phyloP scores from a whole-genome alignment of 2,329 filamentous ascomycete species.

The Ophiostoma sp. region DNA sequence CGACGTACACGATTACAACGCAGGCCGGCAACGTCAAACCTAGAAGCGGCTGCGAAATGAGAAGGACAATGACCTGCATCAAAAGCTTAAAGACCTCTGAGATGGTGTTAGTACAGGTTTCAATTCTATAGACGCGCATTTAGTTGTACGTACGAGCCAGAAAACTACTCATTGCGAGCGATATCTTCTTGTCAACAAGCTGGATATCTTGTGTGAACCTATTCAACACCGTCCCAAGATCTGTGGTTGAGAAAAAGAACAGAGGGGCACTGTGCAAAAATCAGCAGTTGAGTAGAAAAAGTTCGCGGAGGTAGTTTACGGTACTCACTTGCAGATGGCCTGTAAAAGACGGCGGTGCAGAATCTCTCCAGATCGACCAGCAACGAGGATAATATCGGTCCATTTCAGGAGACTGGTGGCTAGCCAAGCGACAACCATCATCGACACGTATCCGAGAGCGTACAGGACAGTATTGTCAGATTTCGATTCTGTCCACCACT shows the following conservation, averaged over 20 bases:
- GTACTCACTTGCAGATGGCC: slow-evolving; percentile 34
- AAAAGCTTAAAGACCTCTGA: slow-evolving; percentile 43
- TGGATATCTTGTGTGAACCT: slow-evolving; percentile 48
- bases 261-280: slow-evolving; percentile 40
- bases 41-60: slow-evolving; percentile 47
- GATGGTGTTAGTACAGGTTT: slow-evolving; percentile 19
- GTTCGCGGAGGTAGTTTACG: background rate
- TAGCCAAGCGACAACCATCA: slow-evolving; percentile 41
- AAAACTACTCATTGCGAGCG: slow-evolving; percentile 39
- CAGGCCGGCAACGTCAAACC: slow-evolving; percentile 49
- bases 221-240: slow-evolving; percentile 45
- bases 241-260: slow-evolving; percentile 43
- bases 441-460: slow-evolving; percentile 39
- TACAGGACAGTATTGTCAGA: slow-evolving; percentile 36
- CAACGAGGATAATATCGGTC: slow-evolving; percentile 38
- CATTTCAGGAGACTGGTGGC: slow-evolving; percentile 41
- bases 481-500: slow-evolving; percentile 41
- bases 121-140: slow-evolving; percentile 23
- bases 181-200: slow-evolving; percentile 46
- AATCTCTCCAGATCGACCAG: slow-evolving; percentile 40
- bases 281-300: background rate
- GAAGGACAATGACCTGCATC: slow-evolving; percentile 48
- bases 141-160: slow-evolving; percentile 39
- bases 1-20: slow-evolving; percentile 43
- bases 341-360: slow-evolving; percentile 39